These are phyloP conservation scores for Dictyostelium discoideum DNA, from an alignment of 78 protist species.

Conservation along the genomic window dicty_2.7 NC_007091.3:2235001-2235500, in stretches of 20 bases:
- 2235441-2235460: not conserved
- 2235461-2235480: not conserved
- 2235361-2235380: slow-evolving; percentile 94
- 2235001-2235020: slow-evolving; percentile 94
- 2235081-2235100: slow-evolving; percentile 93
- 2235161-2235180: slow-evolving; percentile 93
- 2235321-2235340: slow-evolving; percentile 93
- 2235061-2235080: slow-evolving; percentile 97
- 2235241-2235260: slow-evolving; percentile 90
- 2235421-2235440: slow-evolving; percentile 35
- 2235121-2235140: slow-evolving; percentile 88
- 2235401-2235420: slow-evolving; percentile 96
- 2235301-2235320: slow-evolving; percentile 92
- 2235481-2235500: not conserved
- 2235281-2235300: slow-evolving; percentile 67
- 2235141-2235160: slow-evolving; percentile 93
- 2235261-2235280: slow-evolving; percentile 76
- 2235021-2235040: slow-evolving; percentile 95
- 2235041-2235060: slow-evolving; percentile 94
- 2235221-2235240: slow-evolving; percentile 92
- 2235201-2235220: slow-evolving; percentile 99
- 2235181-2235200: slow-evolving; percentile 95
- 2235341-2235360: slow-evolving; percentile 92
- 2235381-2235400: slow-evolving; percentile 97
- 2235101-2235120: slow-evolving; percentile 94